Percentiles rank a stretch among this genome's conserved stretches.
These are phyloP conservation scores for Exophiala aquamarina DNA, from an alignment of 2,329 filamentous ascomycete genomes.

Conservation along the genomic window DNA sequence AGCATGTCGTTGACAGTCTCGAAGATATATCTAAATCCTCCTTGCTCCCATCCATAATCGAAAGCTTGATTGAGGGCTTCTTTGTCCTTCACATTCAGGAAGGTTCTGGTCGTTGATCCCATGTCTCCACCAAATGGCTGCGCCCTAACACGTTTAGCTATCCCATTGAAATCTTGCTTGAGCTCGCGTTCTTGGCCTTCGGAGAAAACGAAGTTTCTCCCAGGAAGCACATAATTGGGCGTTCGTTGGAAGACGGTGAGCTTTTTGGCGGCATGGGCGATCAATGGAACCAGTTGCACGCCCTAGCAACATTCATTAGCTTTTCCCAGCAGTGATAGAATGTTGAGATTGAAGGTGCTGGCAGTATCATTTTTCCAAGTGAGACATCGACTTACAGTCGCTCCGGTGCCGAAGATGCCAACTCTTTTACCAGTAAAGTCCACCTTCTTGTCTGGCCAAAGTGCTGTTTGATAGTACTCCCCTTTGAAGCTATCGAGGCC, in stretches of 20 bases:
- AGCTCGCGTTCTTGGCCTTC: constrained; percentile 43
- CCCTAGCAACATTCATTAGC: constrained; percentile 29
- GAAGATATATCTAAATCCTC: constrained; percentile 57
- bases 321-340: no score
- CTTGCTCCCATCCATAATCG: constrained; percentile 41
- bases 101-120: constrained; percentile 17
- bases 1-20: constrained; percentile 52
- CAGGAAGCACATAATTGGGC: constrained; percentile 63
- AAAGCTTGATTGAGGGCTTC: constrained; percentile 35
- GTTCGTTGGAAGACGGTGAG: constrained; percentile 61
- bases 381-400: constrained; percentile 30
- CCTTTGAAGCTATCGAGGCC: constrained; percentile 29
- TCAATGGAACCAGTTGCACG: constrained; percentile 41
- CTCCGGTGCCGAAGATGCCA: constrained; percentile 46
- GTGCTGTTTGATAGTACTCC: constrained; percentile 27
- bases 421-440: constrained; percentile 37
- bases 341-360: no score
- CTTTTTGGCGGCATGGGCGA: constrained; percentile 41
- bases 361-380: constrained; percentile 27
- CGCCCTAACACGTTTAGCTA: not conserved
- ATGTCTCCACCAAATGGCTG: constrained; percentile 27
- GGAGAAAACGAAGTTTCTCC: constrained; percentile 49
- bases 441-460: constrained; percentile 25
- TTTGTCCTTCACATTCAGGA: constrained; percentile 2
- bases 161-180: not conserved